Base-by-base conservation (phyloP, 2,329 filamentous ascomycete genomes). In the Penicillium sp. region DNA sequence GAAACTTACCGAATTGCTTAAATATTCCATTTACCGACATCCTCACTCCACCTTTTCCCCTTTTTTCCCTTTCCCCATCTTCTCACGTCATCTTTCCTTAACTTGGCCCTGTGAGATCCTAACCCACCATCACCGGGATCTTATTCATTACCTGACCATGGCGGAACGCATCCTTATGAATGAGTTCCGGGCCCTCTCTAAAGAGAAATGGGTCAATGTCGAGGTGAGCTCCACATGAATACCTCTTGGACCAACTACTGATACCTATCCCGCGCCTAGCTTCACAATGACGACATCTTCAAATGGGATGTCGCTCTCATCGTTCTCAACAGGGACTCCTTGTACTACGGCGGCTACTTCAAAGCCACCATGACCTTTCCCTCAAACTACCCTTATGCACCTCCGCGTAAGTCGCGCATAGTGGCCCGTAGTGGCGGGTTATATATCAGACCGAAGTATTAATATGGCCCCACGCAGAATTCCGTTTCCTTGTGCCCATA, bases 141-240 rank as follows among this genome's bases (percentile, higher is more conserved):
- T 26, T 6, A 3, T 7, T 34, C 9, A 3, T 14, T 29, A 29
- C 6, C n/a, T 49, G 50, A 49, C 41, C 46, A 74, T 74, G 71
- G 84, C 87, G 28, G 85, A 90, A 70, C 84, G 88, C 62, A 85
- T 94, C 42, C 78, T 97, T 46, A 89, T 95, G 86, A 86, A 86
- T 58, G 91, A 97, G 76, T 83, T 88, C 73, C 85, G 86, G 69
- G 77, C 80, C 36, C 78, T 97, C 32, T 77, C 81, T 44, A 89
- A 93, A 69, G 90, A 96, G 77, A 89, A 88, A 67, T 98, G 91
- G 91, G 86, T 95, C 14, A 82, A 91, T 59, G 88, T 96, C 57
- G 86, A 94, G 67, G 87, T 89, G 70, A 52, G 79, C 62, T 40
- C 31, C 26, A 40, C 24, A 46, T 48, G 31, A 32, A 29, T 42